Evolutionary conservation across 2,329 filamentous ascomycete species (phyloP).

Genomic region (Alternaria sp.): DNA sequence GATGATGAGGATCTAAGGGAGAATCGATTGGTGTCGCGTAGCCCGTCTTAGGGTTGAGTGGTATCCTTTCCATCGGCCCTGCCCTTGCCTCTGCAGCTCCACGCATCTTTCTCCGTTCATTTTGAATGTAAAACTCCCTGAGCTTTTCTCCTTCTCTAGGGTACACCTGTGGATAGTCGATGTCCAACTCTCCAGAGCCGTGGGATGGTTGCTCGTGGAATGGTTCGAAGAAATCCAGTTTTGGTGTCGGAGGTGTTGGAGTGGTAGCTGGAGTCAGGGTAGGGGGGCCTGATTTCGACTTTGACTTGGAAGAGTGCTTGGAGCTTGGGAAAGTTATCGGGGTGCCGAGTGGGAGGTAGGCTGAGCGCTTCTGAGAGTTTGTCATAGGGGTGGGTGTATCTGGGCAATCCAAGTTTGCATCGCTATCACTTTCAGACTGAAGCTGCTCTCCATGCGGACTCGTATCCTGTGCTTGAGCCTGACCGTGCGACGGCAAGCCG

Average conservation of each 20-base stretch:
- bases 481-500: neutral
- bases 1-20: too few relatives aligned
- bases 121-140: neutral
- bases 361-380: constrained; percentile 24
- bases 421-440: neutral
- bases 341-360: constrained; percentile 26
- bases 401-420: constrained; percentile 16
- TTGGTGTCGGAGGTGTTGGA: constrained; percentile 1
- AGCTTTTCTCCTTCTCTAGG: neutral
- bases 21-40: neutral
- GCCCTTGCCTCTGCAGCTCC: neutral
- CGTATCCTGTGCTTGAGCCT: neutral
- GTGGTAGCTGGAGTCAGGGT: neutral
- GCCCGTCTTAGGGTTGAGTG: neutral
- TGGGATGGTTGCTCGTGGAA: constrained; percentile 1
- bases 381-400: constrained; percentile 36
- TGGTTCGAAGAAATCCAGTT: constrained; percentile 1
- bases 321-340: neutral
- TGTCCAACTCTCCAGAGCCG: neutral
- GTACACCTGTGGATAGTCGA: neutral
- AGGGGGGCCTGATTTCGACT: neutral
- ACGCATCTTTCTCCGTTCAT: neutral
- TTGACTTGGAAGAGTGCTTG: neutral
- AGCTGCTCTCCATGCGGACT: neutral
- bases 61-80: neutral